phyloP scores from a whole-genome alignment of 176 grass and related monocot genomes.

The Carex cristatella region DNA sequence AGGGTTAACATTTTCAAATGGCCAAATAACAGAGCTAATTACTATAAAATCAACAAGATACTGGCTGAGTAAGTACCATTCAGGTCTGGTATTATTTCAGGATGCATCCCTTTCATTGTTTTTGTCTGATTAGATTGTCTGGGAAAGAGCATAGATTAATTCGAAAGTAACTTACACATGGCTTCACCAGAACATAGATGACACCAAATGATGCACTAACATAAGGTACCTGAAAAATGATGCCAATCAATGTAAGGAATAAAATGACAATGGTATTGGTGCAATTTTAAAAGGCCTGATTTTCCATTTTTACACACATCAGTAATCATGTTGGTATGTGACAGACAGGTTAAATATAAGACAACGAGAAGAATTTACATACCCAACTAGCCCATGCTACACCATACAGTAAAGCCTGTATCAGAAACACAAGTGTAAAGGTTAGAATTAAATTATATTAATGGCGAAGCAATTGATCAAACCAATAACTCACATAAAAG shows the following conservation, averaged over 20 bases:
- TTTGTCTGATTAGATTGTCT: background rate
- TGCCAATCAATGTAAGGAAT: background rate
- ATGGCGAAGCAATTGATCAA: background rate
- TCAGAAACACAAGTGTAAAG: background rate
- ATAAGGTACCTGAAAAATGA: slow-evolving; percentile 67
- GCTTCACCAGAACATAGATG: slow-evolving; percentile 69
- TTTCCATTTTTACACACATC: background rate
- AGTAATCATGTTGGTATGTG: background rate
- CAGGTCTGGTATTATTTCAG: background rate
- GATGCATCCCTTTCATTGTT: background rate
- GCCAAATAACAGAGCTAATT: background rate
- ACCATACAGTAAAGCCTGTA: slow-evolving; percentile 65
- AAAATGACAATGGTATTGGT: background rate
- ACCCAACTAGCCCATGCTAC: slow-evolving; percentile 82
- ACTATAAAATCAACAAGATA: background rate
- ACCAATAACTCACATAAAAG: slow-evolving; percentile 48
- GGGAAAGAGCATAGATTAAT: background rate
- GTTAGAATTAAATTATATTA: background rate
- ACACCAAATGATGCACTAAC: slow-evolving; percentile 74
- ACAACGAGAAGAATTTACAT: slow-evolving; percentile 23
- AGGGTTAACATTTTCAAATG: background rate
- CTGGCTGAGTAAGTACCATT: background rate
- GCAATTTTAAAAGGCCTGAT: background rate
- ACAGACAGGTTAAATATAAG: background rate
- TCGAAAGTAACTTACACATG: slow-evolving; percentile 56